Evolutionary conservation across 768 basidiomycete species (phyloP), one percentile per base, ranked within the genome.

Genomic region (Cystobasidium ongulense): DNA sequence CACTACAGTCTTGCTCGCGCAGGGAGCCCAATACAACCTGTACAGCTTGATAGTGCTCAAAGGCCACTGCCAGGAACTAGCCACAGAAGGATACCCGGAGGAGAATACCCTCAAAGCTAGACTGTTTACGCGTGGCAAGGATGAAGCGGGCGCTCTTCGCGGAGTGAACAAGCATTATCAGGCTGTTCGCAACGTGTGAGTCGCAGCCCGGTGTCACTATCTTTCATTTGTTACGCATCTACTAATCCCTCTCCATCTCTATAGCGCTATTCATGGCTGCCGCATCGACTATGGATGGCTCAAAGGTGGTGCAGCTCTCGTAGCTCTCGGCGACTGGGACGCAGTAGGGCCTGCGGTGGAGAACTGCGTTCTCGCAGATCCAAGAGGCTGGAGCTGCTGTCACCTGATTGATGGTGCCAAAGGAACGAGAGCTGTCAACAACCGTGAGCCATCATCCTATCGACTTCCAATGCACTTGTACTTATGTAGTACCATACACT

Each of bases 81-180:
- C 82, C 17, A 84, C 83, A 0, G 76, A 79, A n/a, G 83, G 82
- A 4, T 82, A 81, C 74, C 83, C 83, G 2, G 75, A 76, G 15
- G 81, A 81, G 1, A 46, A 74, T 18, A 79, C 80, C 3, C 75
- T 79, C n/a, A 75, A 81, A 66, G 82, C 82, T 1, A 75, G 78
- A 31, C 74, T 83, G 13, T 74, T 75, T 33, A 79, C 78, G 25
- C 72, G 80, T 0, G 79, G 81, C 15, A 78, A 80, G 29, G 78
- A 78, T 10, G 78, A 79, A 43, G 63, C 77, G 17, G 75, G 75
- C 31, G 81, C 78, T 5, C 80, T 80, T 17, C 61, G 68, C n/a
- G 70, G 75, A 57, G 61, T 77, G 36, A 59, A 76, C 36, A 29
- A 57, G 8, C 46, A 17, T 36, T 38, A 71, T 25, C 29, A 33